Conservation (phyloP, 345 rosid genomes). For the Brassica incana region DNA sequence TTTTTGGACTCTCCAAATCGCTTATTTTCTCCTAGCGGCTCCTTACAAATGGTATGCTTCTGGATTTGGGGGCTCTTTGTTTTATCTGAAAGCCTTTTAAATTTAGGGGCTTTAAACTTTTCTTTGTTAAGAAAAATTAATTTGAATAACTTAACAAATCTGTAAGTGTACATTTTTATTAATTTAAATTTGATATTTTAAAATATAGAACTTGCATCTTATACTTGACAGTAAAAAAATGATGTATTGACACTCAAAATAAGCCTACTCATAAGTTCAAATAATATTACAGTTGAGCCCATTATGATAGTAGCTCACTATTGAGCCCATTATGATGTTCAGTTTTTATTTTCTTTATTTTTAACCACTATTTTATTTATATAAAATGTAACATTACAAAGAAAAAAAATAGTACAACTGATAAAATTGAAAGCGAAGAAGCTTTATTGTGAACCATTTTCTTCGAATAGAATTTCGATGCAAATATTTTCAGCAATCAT, state of each 20-base stretch:
- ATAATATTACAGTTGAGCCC: not conserved
- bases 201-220: not conserved
- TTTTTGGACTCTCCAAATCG: not conserved
- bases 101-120: not conserved
- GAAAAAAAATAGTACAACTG: not conserved
- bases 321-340: not conserved
- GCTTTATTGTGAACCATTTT: not conserved
- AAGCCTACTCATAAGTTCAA: not conserved
- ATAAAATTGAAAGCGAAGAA: no score
- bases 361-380: no score
- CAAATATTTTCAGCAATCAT: no score
- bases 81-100: not conserved
- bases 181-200: not conserved
- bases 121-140: not conserved
- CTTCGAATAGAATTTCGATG: no score
- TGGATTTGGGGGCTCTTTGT: not conserved
- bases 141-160: not conserved
- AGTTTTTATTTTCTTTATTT: no score
- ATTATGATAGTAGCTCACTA: not conserved
- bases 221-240: not conserved
- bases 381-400: no score
- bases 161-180: not conserved
- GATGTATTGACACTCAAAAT: not conserved
- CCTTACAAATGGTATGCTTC: not conserved
- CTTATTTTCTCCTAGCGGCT: not conserved